Percentiles rank a stretch among this genome's conserved stretches.
Conservation (phyloP, 768 basidiomycete species). For the Agaricus bisporus region DNA sequence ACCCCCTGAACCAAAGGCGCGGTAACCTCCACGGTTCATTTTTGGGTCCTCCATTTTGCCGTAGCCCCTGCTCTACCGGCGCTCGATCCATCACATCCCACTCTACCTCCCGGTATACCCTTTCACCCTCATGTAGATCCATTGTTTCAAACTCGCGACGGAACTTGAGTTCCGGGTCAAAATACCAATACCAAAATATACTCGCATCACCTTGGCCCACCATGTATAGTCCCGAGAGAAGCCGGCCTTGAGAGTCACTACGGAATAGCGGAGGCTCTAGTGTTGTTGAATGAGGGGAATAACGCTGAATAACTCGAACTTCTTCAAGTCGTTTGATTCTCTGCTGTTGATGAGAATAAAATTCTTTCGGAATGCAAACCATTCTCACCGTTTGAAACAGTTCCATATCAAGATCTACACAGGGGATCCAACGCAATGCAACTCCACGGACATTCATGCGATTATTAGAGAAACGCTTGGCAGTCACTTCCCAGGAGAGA, state of each 20-base stretch:
- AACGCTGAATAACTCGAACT: not conserved
- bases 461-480: not conserved
- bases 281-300: not conserved
- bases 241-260: not conserved
- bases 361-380: not conserved
- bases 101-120: too few relatives aligned
- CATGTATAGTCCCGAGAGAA: not conserved
- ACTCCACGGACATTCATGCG: not conserved
- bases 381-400: not conserved
- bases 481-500: not conserved
- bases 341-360: not conserved
- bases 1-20: too few relatives aligned
- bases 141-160: not conserved
- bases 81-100: not conserved
- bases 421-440: not conserved
- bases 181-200: not conserved
- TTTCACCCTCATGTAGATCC: not conserved
- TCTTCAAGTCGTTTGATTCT: not conserved
- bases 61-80: too few relatives aligned
- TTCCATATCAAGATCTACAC: not conserved
- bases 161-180: not conserved
- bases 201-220: not conserved
- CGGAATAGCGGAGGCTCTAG: not conserved
- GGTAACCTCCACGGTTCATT: too few relatives aligned
- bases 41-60: too few relatives aligned